Conservation (phyloP, 129 eudicot species). For the Saussurea involucrata region DNA sequence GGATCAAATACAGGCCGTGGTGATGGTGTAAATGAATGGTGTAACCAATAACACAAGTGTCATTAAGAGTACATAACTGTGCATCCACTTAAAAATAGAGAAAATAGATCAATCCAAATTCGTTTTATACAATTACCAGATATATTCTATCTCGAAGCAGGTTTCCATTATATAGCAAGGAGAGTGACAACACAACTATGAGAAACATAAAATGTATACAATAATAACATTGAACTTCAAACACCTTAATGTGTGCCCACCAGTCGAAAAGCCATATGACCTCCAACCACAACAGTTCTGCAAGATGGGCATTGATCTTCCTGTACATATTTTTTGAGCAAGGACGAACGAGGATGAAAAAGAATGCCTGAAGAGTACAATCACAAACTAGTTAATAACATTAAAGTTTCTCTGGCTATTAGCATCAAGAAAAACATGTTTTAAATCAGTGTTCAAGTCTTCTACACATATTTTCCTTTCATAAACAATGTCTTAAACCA, state of each 20-base stretch:
- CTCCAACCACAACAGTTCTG: conserved; percentile 71
- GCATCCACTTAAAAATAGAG: neutral
- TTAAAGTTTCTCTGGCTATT: neutral
- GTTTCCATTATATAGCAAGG: neutral
- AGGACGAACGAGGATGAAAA: conserved; percentile 60
- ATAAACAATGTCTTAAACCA: neutral
- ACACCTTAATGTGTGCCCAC: conserved; percentile 95
- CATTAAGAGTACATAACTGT: neutral
- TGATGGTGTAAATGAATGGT: neutral
- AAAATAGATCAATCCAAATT: neutral
- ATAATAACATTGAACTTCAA: neutral
- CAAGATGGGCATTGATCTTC: conserved; percentile 56
- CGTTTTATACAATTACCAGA: neutral
- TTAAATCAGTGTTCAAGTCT: neutral
- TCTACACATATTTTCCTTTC: neutral
- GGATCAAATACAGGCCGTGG: neutral
- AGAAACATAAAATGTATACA: neutral
- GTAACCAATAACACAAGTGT: neutral
- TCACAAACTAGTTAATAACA: neutral
- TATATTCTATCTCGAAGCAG: neutral
- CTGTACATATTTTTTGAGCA: conserved; percentile 53
- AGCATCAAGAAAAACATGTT: neutral
- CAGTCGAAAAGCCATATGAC: conserved; percentile 87
- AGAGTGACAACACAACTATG: neutral
- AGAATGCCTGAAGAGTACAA: conserved; percentile 50